Evolutionary conservation across 2,329 filamentous ascomycete genomes (phyloP), one percentile per base, ranked within the genome.

Genomic region (Botryotinia calthae): DNA sequence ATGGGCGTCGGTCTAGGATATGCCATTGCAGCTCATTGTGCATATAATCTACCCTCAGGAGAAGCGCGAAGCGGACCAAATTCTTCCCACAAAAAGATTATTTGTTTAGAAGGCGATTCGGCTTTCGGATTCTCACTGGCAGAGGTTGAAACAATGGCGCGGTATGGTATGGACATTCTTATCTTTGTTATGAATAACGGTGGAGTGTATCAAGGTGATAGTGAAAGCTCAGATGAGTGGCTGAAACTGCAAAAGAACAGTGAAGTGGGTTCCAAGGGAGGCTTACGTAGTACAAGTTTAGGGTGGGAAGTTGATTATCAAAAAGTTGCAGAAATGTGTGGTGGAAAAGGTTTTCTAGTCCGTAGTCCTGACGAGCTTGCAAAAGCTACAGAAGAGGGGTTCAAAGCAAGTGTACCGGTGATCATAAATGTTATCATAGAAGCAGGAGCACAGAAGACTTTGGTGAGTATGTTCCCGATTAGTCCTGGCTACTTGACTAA

Each of bases 1-100:
- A 89, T 89, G 87, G 87, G 87, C 1, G 85, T 89, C 0, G 87
- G 87, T 0, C 79, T 89, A 40, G 87, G 86, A 1, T 89, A 89
- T 75, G 85, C 86, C 5, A 85, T 88, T 68, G 87, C 87, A 14
- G 86, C 87, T 0, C 84, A 87, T 76, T 84, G 84, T 63, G 87
- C 87, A 0, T 88, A 87, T 80, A 88, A 88, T 74, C 75, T 84
- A 1, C 80, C 81, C 16, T 76, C 78, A 5, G 76, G 79, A 3
- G 81, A 85, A 78, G 82, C 77, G 6, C 70, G 58, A 9, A 79
- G 80, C 6, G 81, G 81, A 2, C 74, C 77, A 14, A 70, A 63
- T 18, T 73, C 71, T 1, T 75, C 71, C 20, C 56, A 68, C 42
- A 89, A 88, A 79, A 87, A 88, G 74, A 82, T 88, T n/a, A 81